phyloP scores from a whole-genome alignment of 306 rosid species.

The Pachyrhizus erosus region DNA sequence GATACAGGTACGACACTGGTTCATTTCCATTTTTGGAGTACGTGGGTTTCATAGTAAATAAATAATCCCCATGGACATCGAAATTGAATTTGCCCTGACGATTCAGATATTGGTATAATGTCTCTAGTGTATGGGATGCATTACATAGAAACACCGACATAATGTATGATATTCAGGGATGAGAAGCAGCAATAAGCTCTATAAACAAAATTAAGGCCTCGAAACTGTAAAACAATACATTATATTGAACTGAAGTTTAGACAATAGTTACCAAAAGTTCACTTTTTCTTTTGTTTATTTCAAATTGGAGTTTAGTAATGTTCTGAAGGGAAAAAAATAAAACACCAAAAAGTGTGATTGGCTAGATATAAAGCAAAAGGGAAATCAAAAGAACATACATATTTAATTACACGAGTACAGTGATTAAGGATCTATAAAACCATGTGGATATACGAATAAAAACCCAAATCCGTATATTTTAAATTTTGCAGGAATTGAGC shows the following conservation, averaged over 20 bases:
- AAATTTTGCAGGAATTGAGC: neutral
- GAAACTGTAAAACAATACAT: conserved; percentile 4
- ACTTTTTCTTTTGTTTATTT: neutral
- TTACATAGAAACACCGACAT: neutral
- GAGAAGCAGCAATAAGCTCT: conserved; percentile 23
- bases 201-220: neutral
- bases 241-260: conserved; percentile 9
- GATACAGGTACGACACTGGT: no score
- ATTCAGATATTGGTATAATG: neutral
- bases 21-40: no score
- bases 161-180: neutral
- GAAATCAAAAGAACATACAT: conserved; percentile 3
- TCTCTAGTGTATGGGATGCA: neutral
- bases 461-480: neutral
- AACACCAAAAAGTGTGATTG: conserved; percentile 2
- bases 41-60: no score
- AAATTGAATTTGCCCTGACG: conserved; percentile 1
- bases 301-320: neutral
- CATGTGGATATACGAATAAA: conserved; percentile 5
- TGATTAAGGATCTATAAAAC: neutral
- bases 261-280: neutral
- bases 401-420: neutral
- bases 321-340: neutral
- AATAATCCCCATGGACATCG: conserved; percentile 16
- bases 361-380: neutral